These are phyloP conservation scores for Claviceps capensis DNA, from an alignment of 2,329 filamentous ascomycete species.

Conservation along the genomic window DNA sequence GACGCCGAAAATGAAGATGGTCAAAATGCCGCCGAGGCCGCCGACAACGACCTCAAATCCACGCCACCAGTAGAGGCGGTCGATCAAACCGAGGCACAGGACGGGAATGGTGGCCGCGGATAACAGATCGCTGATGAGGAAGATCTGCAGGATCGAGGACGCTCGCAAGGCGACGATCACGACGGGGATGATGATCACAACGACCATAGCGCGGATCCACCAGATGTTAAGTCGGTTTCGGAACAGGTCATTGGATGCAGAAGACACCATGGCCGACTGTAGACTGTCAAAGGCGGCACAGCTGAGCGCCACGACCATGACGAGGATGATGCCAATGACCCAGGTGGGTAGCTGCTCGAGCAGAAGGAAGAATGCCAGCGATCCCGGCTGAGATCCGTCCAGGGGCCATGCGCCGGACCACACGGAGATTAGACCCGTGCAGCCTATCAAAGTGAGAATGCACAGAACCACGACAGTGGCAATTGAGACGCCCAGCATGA, in stretches of 20 bases:
- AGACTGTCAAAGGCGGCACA: constrained; percentile 70
- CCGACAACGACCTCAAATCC: constrained; percentile 71
- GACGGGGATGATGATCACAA: constrained; percentile 60
- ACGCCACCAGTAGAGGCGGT: constrained; percentile 61
- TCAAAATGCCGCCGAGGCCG: constrained; percentile 62
- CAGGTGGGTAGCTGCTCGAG: constrained; percentile 59
- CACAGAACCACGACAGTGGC: constrained; percentile 51
- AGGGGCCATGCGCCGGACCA: constrained; percentile 63
- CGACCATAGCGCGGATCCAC: constrained; percentile 55
- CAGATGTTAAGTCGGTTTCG: constrained; percentile 67
- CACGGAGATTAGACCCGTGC: constrained; percentile 58
- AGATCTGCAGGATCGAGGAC: constrained; percentile 66
- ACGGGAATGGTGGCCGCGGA: constrained; percentile 65
- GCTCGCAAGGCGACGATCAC: constrained; percentile 62
- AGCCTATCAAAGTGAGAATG: constrained; percentile 60
- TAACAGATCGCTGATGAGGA: constrained; percentile 68
- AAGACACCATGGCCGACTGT: constrained; percentile 76
- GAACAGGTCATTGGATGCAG: constrained; percentile 72
- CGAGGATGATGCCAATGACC: constrained; percentile 70
- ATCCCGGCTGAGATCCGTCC: constrained; percentile 42
- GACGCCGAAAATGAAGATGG: constrained; percentile 68
- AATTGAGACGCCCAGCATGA: constrained; percentile 59
- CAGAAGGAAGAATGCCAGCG: constrained; percentile 63
- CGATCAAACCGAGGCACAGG: constrained; percentile 56
- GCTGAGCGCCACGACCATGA: constrained; percentile 66